Conservation (phyloP, 352 stramenopile genomes). For the Discostella stelligera region DNA sequence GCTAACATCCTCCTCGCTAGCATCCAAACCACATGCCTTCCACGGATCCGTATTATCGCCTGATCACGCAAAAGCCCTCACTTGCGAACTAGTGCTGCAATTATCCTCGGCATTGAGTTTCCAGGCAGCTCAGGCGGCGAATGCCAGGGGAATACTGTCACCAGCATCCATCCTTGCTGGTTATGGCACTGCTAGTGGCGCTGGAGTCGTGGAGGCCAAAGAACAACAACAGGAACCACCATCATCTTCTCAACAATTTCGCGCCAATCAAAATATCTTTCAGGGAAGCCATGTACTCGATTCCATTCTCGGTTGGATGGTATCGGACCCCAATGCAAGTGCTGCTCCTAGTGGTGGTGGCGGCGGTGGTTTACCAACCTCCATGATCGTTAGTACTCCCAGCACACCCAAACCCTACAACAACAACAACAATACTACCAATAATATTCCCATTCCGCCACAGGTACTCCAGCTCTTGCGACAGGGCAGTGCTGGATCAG, state of each 20-base stretch:
- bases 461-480: constrained; percentile 10
- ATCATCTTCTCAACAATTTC: no score
- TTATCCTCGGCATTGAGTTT: constrained; percentile 62
- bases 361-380: background rate
- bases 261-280: constrained; percentile 14
- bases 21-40: constrained; percentile 77
- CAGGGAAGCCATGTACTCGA: constrained; percentile 14
- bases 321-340: background rate
- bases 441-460: background rate
- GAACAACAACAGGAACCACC: no score
- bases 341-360: background rate
- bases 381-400: background rate
- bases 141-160: constrained; percentile 13
- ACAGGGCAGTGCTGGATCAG: constrained; percentile 1
- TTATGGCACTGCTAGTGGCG: no score
- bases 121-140: constrained; percentile 30
- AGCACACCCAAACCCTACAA: constrained; percentile 5
- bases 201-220: no score
- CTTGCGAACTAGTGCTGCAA: constrained; percentile 53
- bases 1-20: constrained; percentile 31
- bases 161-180: background rate
- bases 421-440: background rate
- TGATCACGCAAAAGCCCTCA: constrained; percentile 70
- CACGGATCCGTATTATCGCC: constrained; percentile 68
- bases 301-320: background rate